Percentiles rank a stretch among this genome's conserved stretches.
These are phyloP conservation scores for Fusarium austroafricanum DNA, from an alignment of 2,329 filamentous ascomycete species.

Conservation along the genomic window DNA sequence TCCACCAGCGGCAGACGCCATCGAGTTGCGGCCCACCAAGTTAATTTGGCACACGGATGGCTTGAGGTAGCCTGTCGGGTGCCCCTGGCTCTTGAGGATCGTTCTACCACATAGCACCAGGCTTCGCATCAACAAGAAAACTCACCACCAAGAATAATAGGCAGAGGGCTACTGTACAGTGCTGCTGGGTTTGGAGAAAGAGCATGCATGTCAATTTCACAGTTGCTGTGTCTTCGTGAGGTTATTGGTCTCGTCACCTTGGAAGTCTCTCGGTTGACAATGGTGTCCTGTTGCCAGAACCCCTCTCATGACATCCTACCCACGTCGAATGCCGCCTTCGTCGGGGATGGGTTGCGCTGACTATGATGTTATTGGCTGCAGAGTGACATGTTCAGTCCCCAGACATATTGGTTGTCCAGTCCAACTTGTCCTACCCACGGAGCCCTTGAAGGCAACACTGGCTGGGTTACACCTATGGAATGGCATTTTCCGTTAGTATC, in stretches of 20 bases:
- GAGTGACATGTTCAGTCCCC: constrained; percentile 27
- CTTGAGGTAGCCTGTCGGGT: constrained; percentile 39
- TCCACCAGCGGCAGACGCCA: constrained; percentile 38
- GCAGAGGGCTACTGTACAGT: not conserved
- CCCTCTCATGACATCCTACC: not conserved
- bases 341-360: constrained; percentile 1
- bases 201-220: not conserved
- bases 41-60: constrained; percentile 47
- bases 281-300: not conserved
- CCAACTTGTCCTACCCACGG: constrained; percentile 21
- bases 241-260: not conserved
- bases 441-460: not conserved
- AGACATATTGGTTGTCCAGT: constrained; percentile 35
- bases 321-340: not conserved
- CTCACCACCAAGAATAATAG: constrained; percentile 31
- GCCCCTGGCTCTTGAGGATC: constrained; percentile 39
- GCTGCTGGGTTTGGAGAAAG: not conserved
- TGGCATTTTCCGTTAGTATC: constrained; percentile 22
- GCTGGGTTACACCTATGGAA: not conserved
- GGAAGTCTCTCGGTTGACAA: not conserved
- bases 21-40: constrained; percentile 28
- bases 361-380: constrained; percentile 10
- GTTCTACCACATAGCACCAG: constrained; percentile 40
- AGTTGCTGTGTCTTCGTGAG: not conserved
- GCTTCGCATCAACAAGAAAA: constrained; percentile 28